Percentiles rank a stretch among this genome's conserved stretches.
Conservation (phyloP, 257 asterid species). For the Plantago major region DNA sequence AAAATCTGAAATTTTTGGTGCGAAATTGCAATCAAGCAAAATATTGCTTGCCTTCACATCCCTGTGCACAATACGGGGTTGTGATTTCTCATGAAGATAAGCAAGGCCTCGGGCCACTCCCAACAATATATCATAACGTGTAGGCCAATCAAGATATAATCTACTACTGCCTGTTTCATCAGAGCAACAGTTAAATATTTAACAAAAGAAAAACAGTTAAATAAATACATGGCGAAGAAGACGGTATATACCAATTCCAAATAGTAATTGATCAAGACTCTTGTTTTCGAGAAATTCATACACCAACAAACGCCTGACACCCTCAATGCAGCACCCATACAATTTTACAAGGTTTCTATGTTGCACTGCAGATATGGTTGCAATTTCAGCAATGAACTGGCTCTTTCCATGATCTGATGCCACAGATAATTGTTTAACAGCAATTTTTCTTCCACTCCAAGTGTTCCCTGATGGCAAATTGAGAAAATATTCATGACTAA, state of each 20-base stretch:
- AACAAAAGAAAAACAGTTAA: too few relatives aligned
- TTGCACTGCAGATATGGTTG: slow-evolving; percentile 84
- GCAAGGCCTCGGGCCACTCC: slow-evolving; percentile 80
- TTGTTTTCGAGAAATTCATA: slow-evolving; percentile 78
- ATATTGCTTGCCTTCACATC: slow-evolving; percentile 77
- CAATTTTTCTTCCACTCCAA: slow-evolving; percentile 60
- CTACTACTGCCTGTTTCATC: slow-evolving; percentile 33
- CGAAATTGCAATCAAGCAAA: slow-evolving; percentile 53
- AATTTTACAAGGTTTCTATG: slow-evolving; percentile 85
- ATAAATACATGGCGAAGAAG: too few relatives aligned
- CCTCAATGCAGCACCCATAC: slow-evolving; percentile 87
- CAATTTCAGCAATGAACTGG: slow-evolving; percentile 83
- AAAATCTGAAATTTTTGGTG: slow-evolving; percentile 66
- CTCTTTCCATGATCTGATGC: slow-evolving; percentile 79
- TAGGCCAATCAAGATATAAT: slow-evolving; percentile 58
- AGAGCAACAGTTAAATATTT: too few relatives aligned
- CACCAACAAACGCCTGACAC: slow-evolving; percentile 64
- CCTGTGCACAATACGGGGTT: slow-evolving; percentile 53
- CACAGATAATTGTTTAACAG: slow-evolving; percentile 72
- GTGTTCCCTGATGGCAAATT: slow-evolving; percentile 44
- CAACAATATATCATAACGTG: slow-evolving; percentile 64
- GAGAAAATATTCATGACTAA: too few relatives aligned
- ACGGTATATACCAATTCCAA: slow-evolving; percentile 37
- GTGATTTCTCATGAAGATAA: slow-evolving; percentile 71
- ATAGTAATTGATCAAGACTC: slow-evolving; percentile 77